Evolutionary conservation across 2,329 filamentous ascomycete species (phyloP).

Genomic region (Cadophora sp.): DNA sequence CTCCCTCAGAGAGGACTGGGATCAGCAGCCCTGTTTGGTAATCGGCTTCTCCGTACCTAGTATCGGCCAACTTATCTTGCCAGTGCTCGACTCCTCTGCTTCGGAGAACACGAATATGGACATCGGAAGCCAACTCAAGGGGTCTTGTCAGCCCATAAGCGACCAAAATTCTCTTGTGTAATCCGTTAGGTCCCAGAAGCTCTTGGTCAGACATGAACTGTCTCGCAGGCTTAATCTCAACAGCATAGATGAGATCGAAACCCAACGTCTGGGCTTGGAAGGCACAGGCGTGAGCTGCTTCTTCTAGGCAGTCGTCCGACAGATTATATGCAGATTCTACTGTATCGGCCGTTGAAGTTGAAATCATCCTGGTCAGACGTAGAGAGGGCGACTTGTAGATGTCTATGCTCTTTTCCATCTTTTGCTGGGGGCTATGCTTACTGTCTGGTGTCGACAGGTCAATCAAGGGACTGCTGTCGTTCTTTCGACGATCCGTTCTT

Average conservation of each 20-base stretch:
- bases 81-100: constrained; percentile 22
- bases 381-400: neutral
- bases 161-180: constrained; percentile 38
- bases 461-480: constrained; percentile 5
- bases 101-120: constrained; percentile 40
- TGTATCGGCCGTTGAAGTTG: neutral
- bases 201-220: constrained; percentile 33
- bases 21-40: constrained; percentile 28
- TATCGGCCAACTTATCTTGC: neutral
- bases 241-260: constrained; percentile 43
- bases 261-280: constrained; percentile 37
- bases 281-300: constrained; percentile 39
- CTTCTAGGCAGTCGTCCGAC: neutral
- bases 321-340: neutral
- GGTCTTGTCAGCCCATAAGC: constrained; percentile 38
- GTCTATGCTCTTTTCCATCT: neutral
- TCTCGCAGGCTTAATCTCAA: constrained; percentile 28
- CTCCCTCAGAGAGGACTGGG: constrained; percentile 19
- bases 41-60: constrained; percentile 8
- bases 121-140: constrained; percentile 32
- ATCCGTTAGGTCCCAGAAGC: constrained; percentile 27
- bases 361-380: neutral
- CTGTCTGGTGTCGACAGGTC: neutral
- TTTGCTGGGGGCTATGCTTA: neutral
- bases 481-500: neutral